Evolutionary conservation across 169 alveolate species (phyloP).

Genomic region (Condylostoma magnum): DNA sequence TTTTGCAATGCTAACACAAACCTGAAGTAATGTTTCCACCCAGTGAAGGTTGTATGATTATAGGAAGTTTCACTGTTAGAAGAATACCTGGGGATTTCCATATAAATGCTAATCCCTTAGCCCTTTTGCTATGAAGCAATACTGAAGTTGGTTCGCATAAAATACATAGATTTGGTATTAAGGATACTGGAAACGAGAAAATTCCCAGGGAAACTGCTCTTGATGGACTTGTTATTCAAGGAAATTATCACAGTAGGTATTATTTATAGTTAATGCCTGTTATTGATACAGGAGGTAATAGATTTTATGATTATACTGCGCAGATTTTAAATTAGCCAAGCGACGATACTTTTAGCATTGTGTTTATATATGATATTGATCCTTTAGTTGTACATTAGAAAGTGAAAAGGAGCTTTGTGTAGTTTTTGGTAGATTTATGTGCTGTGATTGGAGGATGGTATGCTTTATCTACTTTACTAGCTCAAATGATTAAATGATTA

Average conservation of each 20-base stretch:
- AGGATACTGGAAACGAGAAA: conserved; percentile 14
- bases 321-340: background rate
- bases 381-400: conserved; percentile 1
- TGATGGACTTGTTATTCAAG: background rate
- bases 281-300: background rate
- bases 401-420: background rate
- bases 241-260: background rate
- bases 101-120: background rate
- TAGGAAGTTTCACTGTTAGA: background rate
- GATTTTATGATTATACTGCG: conserved; percentile 6
- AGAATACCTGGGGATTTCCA: conserved; percentile 14
- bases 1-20: conserved; percentile 14
- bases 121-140: too few relatives aligned
- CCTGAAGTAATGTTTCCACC: background rate
- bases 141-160: conserved; percentile 9
- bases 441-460: conserved; percentile 31
- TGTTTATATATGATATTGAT: conserved; percentile 16
- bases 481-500: background rate
- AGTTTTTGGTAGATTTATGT: conserved; percentile 19
- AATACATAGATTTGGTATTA: background rate
- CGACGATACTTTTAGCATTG: background rate
- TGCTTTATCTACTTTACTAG: conserved; percentile 7
- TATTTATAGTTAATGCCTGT: conserved; percentile 21
- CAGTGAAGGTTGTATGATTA: conserved; percentile 18
- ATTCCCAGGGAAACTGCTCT: background rate